Evolutionary conservation across 257 asterid species (phyloP), one percentile per base, ranked within the genome.

Genomic region (Fraxinus cuspidata): DNA sequence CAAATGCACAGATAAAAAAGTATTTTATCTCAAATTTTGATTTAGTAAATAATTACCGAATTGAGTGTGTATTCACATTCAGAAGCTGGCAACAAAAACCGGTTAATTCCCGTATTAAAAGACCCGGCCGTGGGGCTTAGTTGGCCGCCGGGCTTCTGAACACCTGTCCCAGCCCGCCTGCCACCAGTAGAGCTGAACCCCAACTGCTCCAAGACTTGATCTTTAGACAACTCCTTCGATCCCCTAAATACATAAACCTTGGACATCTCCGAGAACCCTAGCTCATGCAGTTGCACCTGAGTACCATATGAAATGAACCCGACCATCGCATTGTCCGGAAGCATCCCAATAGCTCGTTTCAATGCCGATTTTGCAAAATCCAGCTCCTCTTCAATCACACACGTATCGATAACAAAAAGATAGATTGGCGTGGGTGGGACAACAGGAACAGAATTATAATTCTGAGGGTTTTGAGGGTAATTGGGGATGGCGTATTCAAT

Each of bases 241-340:
- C 99, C 99, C 85, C 96, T 83, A 78, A 96, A 93, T 19, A 96
- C 91, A 83, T 89, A 93, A 70, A 90, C 96, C 91, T 93, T 96
- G 0, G 91, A 79, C 97, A 93, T 85, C 71, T 96, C 99, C 60
- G 92, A 85, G 86, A 93, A 93, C 38, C 97, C 99, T 74, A 96
- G 81, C 80, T 96, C 99, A 38, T 96, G 97, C 64, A 96, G 98
- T 88, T 91, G 97, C 78, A 96, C 99, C 87, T 93, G 99, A 72
- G 97, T 96, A 68, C 99, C 99, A 70, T 74, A 96, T 18, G 98
- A 93, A 67, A 96, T 83, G 83, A 96, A 93, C 83, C 99, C 99
- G 40, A 96, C 99, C 98, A 90, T 84, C 2, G 99, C 95, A 82
- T 87, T 92, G 42, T 96, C 99, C 7, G 98, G 98, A 18, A 93